Base-by-base conservation (phyloP, 179 eudicot genomes). In the Camellia oleifera region DNA sequence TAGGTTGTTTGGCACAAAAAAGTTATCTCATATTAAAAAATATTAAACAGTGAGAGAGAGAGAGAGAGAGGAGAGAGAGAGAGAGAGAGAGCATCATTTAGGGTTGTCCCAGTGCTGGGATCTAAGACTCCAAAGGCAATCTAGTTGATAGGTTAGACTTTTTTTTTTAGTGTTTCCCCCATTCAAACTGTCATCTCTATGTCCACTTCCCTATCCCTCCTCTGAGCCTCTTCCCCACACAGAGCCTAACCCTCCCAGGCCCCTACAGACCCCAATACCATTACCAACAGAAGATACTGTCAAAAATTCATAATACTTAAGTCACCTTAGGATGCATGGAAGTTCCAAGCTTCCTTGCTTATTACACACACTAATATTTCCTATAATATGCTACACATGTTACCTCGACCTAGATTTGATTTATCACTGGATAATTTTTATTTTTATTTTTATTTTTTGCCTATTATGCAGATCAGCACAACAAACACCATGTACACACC, bases 181-280 rank as follows among this genome's bases (percentile, higher is more conserved):
- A 78, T 78, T 78, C 81, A 70, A 70, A 69, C 81, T 78, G 60
- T 78, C 68, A 78, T 78, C 67, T 63, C 57, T 65, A 50, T 52
- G 10, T 46, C 81, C 81, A 78, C 75, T 78, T 58, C 65, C 75
- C 14, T 48, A 15, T 45, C 75, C 50, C 53, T 17, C 45, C 40
- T 32, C 40, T 9, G 12, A 56, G 67, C 67, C 57, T 57, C 45
- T 78, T 46, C 68, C 63, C 23, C 75, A 18, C 75, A 69, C 50
- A 78, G 6, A 42, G 3, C 80, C 64, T 32, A 32, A 4, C 40
- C 44, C n/a, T 8, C 67, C 44, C 53, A 78, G 65, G 69, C 76
- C 76, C 81, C 76, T 46, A 44, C 46, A 64, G 7, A 53, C 23
- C 69, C 40, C 40, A 32, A 32, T 32, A 32, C 40, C 70, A 66